Conservation (phyloP, 192 early-diverging fungal genomes). For the Coemansia interrupta region DNA sequence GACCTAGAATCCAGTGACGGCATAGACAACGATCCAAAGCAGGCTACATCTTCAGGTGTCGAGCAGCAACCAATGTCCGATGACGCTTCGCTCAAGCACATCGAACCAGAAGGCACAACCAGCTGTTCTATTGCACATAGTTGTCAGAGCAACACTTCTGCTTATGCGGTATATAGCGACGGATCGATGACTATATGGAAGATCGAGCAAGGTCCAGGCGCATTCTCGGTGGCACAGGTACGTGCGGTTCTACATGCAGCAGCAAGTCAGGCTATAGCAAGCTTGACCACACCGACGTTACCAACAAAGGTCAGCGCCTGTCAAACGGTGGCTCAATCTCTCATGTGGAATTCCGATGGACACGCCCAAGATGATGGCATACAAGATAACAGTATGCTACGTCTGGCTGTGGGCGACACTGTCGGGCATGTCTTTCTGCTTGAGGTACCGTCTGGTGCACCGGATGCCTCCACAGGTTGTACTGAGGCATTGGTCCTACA, state of each 20-base stretch:
- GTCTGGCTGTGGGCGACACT: conserved; percentile 21
- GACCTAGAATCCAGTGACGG: too few species aligned
- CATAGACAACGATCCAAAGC: too few species aligned
- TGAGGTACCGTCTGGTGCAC: neutral
- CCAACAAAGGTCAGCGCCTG: too few species aligned
- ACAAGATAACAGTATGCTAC: neutral
- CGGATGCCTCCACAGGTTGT: neutral
- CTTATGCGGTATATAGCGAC: conserved; percentile 29
- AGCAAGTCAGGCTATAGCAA: conserved; percentile 4
- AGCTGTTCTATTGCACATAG: neutral
- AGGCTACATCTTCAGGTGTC: too few species aligned
- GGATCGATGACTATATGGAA: conserved; percentile 43
- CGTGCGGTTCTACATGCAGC: conserved; percentile 9
- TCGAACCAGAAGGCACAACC: neutral
- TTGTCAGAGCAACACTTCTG: neutral
- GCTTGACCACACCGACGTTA: neutral
- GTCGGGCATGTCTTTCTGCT: conserved; percentile 43
- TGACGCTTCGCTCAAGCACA: neutral
- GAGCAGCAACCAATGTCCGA: too few species aligned
- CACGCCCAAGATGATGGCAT: neutral
- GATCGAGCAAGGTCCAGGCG: neutral
- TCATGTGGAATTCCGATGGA: too few species aligned
- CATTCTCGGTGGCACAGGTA: conserved; percentile 6
- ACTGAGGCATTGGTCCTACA: conserved; percentile 7
- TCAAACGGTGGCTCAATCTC: too few species aligned